Evolutionary conservation across 140 eudicot species (phyloP), one percentile per base, ranked within the genome.

Genomic region (Flaveria floridana): DNA sequence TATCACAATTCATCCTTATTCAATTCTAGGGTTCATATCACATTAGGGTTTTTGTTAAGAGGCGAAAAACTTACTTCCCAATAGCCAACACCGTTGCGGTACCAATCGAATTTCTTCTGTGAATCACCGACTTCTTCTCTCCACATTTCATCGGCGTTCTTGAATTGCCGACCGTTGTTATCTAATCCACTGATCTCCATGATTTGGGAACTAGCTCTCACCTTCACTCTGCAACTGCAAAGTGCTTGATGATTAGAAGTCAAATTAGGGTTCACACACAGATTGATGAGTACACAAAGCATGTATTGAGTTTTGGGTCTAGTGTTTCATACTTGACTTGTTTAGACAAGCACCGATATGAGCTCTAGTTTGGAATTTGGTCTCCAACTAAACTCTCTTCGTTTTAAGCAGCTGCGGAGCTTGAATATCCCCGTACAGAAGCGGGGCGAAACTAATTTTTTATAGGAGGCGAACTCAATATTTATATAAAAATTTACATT

Each of bases 61-160:
- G 61, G 53, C 42, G 23, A 15, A 11, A 56, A 78, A 20, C 88
- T 71, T 81, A 92, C 98, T 82, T 94, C 84, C 99, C 99, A 94
- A 70, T 90, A 94, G 70, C 84, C 81, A 55, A 94, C 94, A 61
- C 96, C 97, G 26, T 84, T 73, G 13, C 73, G 79, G 56, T 94
- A 94, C 99, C 99, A 94, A 58, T 87, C 84, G 9, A 77, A 47
- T 72, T 84, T 86, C 78, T 88, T 90, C 70, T 82, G 82, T 48
- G 75, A 81, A 79, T 94, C 95, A 13, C 91, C 99, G 2, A 88
- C 86, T 80, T 90, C 94, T 80, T 90, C 95, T 75, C 76, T 81
- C 99, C 99, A 94, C 99, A 94, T 94, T 76, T 94, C 99, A 37
- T 86, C 96, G 30, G 90, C 87, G 87, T 73, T 94, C 59, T 83